Conservation (phyloP, 2,329 filamentous ascomycete genomes). For the Verticillium klebahnii region DNA sequence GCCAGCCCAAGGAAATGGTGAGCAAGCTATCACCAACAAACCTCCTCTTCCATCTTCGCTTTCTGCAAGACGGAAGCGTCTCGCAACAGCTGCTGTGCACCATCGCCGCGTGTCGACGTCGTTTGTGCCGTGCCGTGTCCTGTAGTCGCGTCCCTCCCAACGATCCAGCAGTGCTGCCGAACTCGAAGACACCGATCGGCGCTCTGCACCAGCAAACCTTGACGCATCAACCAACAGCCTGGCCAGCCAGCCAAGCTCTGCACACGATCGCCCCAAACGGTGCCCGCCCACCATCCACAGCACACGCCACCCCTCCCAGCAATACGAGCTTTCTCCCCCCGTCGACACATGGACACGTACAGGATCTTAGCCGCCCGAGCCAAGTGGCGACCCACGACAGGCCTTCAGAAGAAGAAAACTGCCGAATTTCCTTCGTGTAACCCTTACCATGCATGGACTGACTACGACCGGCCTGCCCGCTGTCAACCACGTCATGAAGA, state of each 20-base stretch:
- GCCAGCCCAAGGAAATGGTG: too few species aligned
- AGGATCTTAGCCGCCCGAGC: background rate
- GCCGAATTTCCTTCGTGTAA: background rate
- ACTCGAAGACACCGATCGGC: background rate
- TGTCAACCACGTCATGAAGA: background rate
- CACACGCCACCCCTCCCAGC: background rate
- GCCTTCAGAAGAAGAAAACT: background rate
- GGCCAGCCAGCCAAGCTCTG: background rate
- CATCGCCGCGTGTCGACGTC: background rate
- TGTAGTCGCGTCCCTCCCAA: background rate
- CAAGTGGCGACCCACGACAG: background rate
- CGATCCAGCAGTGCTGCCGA: background rate
- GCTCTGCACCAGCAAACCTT: background rate
- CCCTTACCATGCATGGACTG: background rate
- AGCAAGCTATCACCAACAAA: background rate
- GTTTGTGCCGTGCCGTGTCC: background rate
- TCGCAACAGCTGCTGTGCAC: background rate
- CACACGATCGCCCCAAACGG: background rate
- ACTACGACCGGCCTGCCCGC: background rate
- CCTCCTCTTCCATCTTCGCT: background rate
- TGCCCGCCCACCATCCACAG: background rate
- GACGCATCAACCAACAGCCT: background rate
- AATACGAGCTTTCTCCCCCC: background rate
- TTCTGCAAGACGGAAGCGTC: background rate
- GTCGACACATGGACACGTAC: background rate